Conservation (phyloP, 2,329 filamentous ascomycete species). For the Aspergillus sp. region DNA sequence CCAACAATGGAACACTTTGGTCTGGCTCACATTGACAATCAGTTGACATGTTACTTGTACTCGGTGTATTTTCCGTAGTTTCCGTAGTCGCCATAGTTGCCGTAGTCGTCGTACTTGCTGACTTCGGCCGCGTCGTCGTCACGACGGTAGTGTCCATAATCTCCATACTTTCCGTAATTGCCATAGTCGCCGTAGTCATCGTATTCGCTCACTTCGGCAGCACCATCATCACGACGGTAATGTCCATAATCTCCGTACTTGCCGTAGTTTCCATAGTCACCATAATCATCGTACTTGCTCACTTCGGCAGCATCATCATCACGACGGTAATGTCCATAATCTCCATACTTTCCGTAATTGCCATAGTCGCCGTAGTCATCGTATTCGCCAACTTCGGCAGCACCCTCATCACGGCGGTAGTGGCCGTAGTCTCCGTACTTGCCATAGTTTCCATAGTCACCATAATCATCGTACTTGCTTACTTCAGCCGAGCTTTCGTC, state of each 20-base stretch:
- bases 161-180: constrained; percentile 6
- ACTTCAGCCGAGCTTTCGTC: not conserved
- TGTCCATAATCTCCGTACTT: not conserved
- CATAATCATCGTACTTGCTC: not conserved
- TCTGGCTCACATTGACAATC: too few species aligned
- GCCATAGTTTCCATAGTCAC: constrained; percentile 6
- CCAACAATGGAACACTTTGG: too few species aligned
- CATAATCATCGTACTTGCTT: constrained; percentile 3
- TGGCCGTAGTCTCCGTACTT: constrained; percentile 10
- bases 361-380: constrained; percentile 4
- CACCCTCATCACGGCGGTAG: constrained; percentile 4
- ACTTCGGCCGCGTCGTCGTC: not conserved
- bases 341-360: constrained; percentile 1
- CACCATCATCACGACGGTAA: not conserved
- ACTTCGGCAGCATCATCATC: not conserved
- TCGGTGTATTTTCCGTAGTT: constrained; percentile 10
- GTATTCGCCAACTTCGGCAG: constrained; percentile 1
- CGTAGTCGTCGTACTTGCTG: not conserved
- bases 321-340: not conserved
- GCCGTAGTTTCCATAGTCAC: not conserved
- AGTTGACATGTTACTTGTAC: not conserved
- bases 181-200: constrained; percentile 1
- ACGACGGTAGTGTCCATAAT: constrained; percentile 5
- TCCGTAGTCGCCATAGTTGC: constrained; percentile 12
- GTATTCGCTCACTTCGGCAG: not conserved